Conservation (phyloP, 1,284 basidiomycete species). For the Thelephora terrestris region DNA sequence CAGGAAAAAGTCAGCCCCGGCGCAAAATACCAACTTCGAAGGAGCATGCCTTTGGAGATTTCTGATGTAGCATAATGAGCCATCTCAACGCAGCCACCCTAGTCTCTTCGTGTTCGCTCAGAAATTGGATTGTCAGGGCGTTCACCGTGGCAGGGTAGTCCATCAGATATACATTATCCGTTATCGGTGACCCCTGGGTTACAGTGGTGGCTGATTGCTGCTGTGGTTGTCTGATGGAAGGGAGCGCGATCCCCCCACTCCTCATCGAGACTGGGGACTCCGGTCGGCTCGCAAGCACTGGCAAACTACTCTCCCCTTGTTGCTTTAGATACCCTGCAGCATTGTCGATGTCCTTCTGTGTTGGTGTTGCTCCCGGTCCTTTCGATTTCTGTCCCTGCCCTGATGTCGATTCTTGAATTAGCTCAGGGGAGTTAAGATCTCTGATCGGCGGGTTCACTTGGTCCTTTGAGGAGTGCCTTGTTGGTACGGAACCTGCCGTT, state of each 20-base stretch:
- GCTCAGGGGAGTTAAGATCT: slow-evolving; percentile 38
- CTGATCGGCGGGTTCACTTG: slow-evolving; percentile 16
- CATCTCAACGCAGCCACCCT: slow-evolving; percentile 93
- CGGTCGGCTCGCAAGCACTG: too few relatives aligned
- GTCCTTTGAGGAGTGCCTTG: slow-evolving; percentile 35
- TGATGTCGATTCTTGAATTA: slow-evolving; percentile 8
- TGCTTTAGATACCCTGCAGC: too few relatives aligned
- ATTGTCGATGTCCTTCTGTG: too few relatives aligned
- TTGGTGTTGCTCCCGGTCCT: not conserved
- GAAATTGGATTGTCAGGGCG: slow-evolving; percentile 85
- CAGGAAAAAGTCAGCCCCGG: slow-evolving; percentile 4
- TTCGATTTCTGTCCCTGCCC: not conserved
- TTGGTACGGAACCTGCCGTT: slow-evolving; percentile 26
- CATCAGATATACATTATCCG: slow-evolving; percentile 64
- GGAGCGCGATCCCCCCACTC: too few relatives aligned
- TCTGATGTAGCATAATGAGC: slow-evolving; percentile 98
- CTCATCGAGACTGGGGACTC: too few relatives aligned
- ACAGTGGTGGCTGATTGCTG: too few relatives aligned
- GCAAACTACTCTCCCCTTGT: too few relatives aligned
- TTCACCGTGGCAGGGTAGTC: slow-evolving; percentile 92
- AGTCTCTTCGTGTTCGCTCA: slow-evolving; percentile 96
- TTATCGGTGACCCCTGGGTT: slow-evolving; percentile 10
- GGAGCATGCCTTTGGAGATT: slow-evolving; percentile 75
- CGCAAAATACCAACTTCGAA: not conserved
- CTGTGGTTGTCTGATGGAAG: too few relatives aligned